phyloP scores from a whole-genome alignment of 2,329 filamentous ascomycete genomes.

The Clonostachys rhizophaga region DNA sequence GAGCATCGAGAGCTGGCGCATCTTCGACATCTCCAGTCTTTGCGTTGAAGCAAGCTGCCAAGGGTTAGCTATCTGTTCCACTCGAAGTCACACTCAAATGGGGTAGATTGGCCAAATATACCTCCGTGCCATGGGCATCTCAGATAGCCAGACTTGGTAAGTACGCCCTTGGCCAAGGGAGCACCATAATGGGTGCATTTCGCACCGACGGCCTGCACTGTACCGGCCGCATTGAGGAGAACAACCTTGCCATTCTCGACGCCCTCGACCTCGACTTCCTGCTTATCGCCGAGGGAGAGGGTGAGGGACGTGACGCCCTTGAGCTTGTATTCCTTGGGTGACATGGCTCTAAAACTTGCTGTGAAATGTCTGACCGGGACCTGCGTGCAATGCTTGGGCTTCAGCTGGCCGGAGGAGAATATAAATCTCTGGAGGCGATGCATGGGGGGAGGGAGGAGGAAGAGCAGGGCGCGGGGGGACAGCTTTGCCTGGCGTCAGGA shows the following conservation, averaged over 20 bases:
- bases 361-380: too few relatives aligned
- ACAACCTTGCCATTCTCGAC: constrained; percentile 83
- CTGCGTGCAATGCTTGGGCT: too few relatives aligned
- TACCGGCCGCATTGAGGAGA: constrained; percentile 71
- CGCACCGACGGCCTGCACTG: constrained; percentile 73
- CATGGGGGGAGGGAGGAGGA: too few relatives aligned
- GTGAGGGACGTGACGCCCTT: constrained; percentile 73
- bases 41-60: constrained; percentile 83
- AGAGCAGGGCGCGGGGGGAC: too few relatives aligned
- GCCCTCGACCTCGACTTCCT: constrained; percentile 87
- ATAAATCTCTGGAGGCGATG: too few relatives aligned
- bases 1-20: constrained; percentile 82
- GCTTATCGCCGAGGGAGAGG: constrained; percentile 76
- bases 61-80: neutral
- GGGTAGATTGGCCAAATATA: constrained; percentile 30
- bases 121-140: constrained; percentile 97
- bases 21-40: constrained; percentile 91
- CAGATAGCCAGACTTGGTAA: constrained; percentile 75
- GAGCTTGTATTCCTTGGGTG: constrained; percentile 55
- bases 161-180: constrained; percentile 78
- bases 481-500: too few relatives aligned
- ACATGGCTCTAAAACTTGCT: too few relatives aligned
- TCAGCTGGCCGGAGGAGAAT: too few relatives aligned
- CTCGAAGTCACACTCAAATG: too few relatives aligned
- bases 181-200: constrained; percentile 93